Conservation (phyloP, 257 asterid species). For the Plantago ovata region DNA sequence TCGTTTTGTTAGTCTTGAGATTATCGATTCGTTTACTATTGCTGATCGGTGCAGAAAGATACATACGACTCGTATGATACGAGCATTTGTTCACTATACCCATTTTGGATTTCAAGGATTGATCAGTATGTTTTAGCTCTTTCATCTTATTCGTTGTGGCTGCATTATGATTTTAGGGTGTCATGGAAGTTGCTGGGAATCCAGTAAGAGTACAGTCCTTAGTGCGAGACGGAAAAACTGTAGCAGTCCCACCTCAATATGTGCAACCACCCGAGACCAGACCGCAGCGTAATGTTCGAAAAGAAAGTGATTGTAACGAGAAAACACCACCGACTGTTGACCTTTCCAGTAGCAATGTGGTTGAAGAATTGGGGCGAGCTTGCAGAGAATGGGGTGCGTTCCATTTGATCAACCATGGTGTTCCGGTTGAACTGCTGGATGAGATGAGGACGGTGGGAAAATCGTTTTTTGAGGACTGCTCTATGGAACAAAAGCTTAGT, state of each 20-base stretch:
- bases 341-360: constrained; percentile 27
- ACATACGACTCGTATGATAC: no score
- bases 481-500: constrained; percentile 53
- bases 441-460: constrained; percentile 51
- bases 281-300: constrained; percentile 23
- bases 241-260: constrained; percentile 62
- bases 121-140: no score
- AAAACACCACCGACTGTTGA: constrained; percentile 43
- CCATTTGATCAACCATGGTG: constrained; percentile 70
- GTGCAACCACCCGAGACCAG: constrained; percentile 67
- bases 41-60: no score
- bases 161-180: not conserved
- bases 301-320: constrained; percentile 5
- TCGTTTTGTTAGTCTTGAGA: no score
- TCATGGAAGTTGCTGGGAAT: constrained; percentile 37
- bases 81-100: no score
- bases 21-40: no score
- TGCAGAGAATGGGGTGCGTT: constrained; percentile 92
- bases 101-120: no score
- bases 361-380: constrained; percentile 40
- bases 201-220: constrained; percentile 61
- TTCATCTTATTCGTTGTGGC: no score
- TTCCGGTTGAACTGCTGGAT: constrained; percentile 45
- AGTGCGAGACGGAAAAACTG: constrained; percentile 35
- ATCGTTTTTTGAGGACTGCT: constrained; percentile 58